Conservation (phyloP, 2,329 filamentous ascomycete species). For the Polytolypa hystricis region DNA sequence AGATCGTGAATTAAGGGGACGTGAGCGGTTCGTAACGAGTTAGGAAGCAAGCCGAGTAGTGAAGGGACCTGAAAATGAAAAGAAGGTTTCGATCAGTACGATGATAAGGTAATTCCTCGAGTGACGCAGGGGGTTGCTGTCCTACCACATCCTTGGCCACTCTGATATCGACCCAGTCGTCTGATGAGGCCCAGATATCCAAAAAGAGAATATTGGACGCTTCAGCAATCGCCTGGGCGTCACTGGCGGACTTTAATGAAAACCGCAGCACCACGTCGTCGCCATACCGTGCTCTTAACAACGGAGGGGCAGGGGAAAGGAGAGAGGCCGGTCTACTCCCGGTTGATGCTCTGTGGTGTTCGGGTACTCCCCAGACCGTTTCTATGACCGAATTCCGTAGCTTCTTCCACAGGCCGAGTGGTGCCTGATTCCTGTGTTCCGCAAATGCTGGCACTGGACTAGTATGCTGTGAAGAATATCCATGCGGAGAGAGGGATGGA, state of each 20-base stretch:
- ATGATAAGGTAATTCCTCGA: slow-evolving; percentile 6
- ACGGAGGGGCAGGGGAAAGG: slow-evolving; percentile 23
- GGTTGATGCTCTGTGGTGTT: slow-evolving; percentile 14
- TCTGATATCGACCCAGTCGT: slow-evolving; percentile 74
- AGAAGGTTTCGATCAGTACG: slow-evolving; percentile 4
- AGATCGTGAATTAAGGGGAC: slow-evolving; percentile 70
- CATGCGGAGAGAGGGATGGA: slow-evolving; percentile 1
- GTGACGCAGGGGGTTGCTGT: not conserved
- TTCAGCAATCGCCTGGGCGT: slow-evolving; percentile 60
- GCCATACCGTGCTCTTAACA: slow-evolving; percentile 48
- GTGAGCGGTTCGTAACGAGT: slow-evolving; percentile 60
- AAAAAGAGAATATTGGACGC: slow-evolving; percentile 66
- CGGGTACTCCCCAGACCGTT: slow-evolving; percentile 31
- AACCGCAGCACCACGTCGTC: slow-evolving; percentile 85
- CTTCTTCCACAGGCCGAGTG: slow-evolving; percentile 27
- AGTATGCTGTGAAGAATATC: slow-evolving; percentile 22
- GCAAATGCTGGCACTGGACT: slow-evolving; percentile 20
- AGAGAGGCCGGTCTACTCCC: slow-evolving; percentile 10
- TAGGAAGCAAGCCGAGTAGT: slow-evolving; percentile 65
- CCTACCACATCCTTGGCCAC: slow-evolving; percentile 62
- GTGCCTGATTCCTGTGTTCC: slow-evolving; percentile 16
- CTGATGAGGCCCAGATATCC: slow-evolving; percentile 80
- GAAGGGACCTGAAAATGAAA: slow-evolving; percentile 57
- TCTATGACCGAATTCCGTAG: slow-evolving; percentile 34
- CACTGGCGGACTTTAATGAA: slow-evolving; percentile 55